Conservation (phyloP, 1,284 basidiomycete species). For the Neolentinus lepideus region DNA sequence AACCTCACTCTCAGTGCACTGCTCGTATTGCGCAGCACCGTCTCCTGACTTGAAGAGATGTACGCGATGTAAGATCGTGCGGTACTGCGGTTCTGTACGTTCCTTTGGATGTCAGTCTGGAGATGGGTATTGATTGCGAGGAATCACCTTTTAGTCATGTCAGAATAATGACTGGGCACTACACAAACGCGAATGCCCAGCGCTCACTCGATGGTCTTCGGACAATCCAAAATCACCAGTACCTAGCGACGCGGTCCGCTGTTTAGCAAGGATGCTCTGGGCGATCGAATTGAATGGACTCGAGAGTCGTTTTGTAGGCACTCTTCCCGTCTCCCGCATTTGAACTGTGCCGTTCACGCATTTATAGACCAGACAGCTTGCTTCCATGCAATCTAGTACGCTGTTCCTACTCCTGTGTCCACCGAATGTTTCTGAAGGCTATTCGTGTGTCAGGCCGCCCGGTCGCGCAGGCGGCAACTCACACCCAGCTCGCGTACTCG, state of each 20-base stretch:
- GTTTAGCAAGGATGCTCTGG: conserved; percentile 74
- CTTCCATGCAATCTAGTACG: conserved; percentile 72
- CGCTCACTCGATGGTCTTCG: conserved; percentile 52
- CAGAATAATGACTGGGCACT: conserved; percentile 71
- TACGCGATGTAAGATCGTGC: conserved; percentile 56
- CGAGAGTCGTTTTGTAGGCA: conserved; percentile 54
- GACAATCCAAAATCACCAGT: conserved; percentile 38
- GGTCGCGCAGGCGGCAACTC: conserved; percentile 31
- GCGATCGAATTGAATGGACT: conserved; percentile 45
- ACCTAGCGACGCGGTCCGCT: conserved; percentile 71
- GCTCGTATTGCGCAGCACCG: conserved; percentile 58
- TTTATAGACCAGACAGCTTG: conserved; percentile 57
- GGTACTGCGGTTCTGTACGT: conserved; percentile 68
- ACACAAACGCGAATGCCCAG: conserved; percentile 75
- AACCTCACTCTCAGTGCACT: conserved; percentile 51
- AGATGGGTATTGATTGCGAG: no score
- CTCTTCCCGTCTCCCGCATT: neutral
- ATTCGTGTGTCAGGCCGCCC: conserved; percentile 11
- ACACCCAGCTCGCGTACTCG: conserved; percentile 64
- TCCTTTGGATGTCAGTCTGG: no score
- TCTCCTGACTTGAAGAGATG: conserved; percentile 53
- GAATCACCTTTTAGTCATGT: no score
- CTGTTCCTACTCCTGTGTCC: conserved; percentile 8
- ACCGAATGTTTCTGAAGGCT: no score
- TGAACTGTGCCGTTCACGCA: no score